Evolutionary conservation across 371 early-diverging fungal genomes (phyloP), one percentile per base, ranked within the genome.

Genomic region (Fennellomyces sp.): DNA sequence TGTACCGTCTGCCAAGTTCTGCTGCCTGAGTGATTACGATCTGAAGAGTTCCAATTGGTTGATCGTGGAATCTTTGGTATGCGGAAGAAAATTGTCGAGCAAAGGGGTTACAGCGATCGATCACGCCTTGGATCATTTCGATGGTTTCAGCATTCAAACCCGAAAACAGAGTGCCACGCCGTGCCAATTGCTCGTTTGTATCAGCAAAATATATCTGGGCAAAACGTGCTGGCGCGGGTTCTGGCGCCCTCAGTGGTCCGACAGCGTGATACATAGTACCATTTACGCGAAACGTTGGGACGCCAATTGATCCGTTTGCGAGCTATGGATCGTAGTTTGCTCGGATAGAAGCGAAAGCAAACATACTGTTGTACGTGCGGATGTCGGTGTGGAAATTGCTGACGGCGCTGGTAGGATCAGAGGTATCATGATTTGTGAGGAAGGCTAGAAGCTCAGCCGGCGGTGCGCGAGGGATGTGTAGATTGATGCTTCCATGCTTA

Each of bases 121-220:
- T 21, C 3, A 48, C 28, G 4, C 3, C 23, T 6, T 48, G 48
- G 11, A 48, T 15, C 8, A 48, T 23, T 23, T 17, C 21, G 13
- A 48, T 48, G 17, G 48, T 28, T 15, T 48, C 28, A 11, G 7
- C 2, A 3, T 48, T 48, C 48, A 48, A 48, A 4, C 48, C 48
- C 1, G 48, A 48, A 28, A 11, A 19, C 26, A 48, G 25, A 1
- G 48, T 12, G 3, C n/a, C 15, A 23, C 48, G 5, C 25, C 48
- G 11, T 0, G 48, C 21, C 48, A 48, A 6, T 28, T 48, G 48
- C 11, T 48, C 48, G 12, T 48, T 11, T 26, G 48, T 48, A 48
- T 48, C 48, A 4, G 48, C 48, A 48, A 48, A 48, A 28, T 48
- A 48, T 48, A 48, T 48, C 3, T 48, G 48, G 0, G 48, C 48